Conservation (phyloP, 495 filamentous ascomycete genomes). For the Astrocystis sublimbata region DNA sequence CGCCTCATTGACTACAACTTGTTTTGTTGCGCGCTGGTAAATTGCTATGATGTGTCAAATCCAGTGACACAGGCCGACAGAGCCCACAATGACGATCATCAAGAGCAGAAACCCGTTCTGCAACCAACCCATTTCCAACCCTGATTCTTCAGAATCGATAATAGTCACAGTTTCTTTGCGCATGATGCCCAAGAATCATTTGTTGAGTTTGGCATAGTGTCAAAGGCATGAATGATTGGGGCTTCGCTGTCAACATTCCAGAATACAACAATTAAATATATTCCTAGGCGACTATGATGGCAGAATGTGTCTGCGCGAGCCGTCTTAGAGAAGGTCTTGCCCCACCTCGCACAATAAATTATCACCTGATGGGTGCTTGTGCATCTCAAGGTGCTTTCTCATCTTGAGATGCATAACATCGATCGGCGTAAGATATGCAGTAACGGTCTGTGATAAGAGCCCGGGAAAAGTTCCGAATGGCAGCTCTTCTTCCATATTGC, state of each 20-base stretch:
- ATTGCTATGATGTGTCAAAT: background rate
- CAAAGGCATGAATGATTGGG: background rate
- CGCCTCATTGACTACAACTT: background rate
- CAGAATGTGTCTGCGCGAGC: background rate
- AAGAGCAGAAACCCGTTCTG: background rate
- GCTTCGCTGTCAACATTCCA: background rate
- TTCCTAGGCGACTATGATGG: background rate
- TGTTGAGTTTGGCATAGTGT: background rate
- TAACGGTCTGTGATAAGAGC: too few relatives aligned
- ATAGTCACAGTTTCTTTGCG: background rate
- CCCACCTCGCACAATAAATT: background rate
- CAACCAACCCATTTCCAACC: background rate
- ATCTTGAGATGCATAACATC: too few relatives aligned
- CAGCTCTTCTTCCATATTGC: too few relatives aligned
- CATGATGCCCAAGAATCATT: background rate
- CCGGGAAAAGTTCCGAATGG: too few relatives aligned
- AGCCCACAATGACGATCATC: background rate
- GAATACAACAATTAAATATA: background rate
- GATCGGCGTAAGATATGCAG: too few relatives aligned
- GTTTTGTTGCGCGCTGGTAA: background rate
- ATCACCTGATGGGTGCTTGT: background rate
- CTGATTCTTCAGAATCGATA: background rate
- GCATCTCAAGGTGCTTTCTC: too few relatives aligned
- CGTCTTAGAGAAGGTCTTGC: too few relatives aligned
- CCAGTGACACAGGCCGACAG: too few relatives aligned